Base-by-base conservation (phyloP, 176 grass and related monocot species). In the Rhynchospora pubera region DNA sequence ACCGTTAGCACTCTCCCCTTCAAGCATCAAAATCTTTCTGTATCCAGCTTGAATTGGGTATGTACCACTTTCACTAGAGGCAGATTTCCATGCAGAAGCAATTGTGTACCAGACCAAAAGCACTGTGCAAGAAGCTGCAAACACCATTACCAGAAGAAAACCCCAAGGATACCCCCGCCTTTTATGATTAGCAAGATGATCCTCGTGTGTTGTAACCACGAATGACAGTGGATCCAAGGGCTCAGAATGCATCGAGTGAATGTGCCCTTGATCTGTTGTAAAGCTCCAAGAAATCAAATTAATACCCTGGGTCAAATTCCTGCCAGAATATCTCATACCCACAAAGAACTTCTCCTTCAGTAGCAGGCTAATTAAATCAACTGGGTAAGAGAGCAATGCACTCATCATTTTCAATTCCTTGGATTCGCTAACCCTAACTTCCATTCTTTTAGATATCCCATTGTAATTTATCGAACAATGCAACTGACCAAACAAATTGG, bases 211-310 rank as follows among this genome's bases (percentile, higher is more conserved):
- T 28, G 39, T 6, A 9, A 55, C 62, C 59, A 63, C 79, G 11
- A 82, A 67, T 52, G 79, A 82, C 24, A 45, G 79, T 47, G 79
- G 79, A 82, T 82, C 79, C 61, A 82, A 82, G 13, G 79, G 79
- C 79, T 66, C 45, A 16, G 79, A 82, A 82, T 82, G 79, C 11
- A 82, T 63, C 8, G 59, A 28, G 60, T 62, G 42, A 65, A 51
- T 15, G 65, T 51, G 44, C 45, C 60, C 79, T 18, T 82, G 39
- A 14, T 64, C 43, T 48, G 59, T 65, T 10, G 79, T 53, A 18
- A 82, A 67, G 45, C 79, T 66, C 79, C 79, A 82, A 32, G 61
- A 82, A 21, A 48, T 65, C 23, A 82, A 65, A 66, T 9, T 82
- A 46, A 82, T 12, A 28, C 79, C 52, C 60, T 34, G 44, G 53